Base-by-base conservation (phyloP, 345 rosid genomes). In the Clarkia xantiana region DNA sequence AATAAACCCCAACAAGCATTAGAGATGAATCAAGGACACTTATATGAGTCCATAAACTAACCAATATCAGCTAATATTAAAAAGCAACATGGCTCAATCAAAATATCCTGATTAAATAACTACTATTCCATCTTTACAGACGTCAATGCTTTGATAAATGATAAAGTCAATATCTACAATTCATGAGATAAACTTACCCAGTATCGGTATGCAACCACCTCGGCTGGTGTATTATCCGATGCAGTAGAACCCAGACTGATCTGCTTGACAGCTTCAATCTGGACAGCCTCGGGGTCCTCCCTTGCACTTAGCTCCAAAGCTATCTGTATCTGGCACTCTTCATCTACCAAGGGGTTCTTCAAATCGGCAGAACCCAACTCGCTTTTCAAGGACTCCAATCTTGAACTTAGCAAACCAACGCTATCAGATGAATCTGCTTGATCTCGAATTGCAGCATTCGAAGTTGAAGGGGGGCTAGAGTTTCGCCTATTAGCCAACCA, bases 281-380 rank as follows among this genome's bases (percentile, higher is more conserved):
- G 97, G 68, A 83, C 86, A 19, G 97, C 95, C 69, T 90, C 97
- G 50, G 97, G 97, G 69, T 90, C 97, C 78, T 90, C 97, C 63
- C 71, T 90, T 10, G 95, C 94, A 76, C 97, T 90, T 71, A 90
- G 61, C 71, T 90, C 94, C 63, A 90, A 54, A 66, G 97, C 97
- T 71, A 80, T 40, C 67, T 90, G 94, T 65, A 85, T 82, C 66
- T 90, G 97, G 73, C 71, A 85, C 66, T 85, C 95, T 67, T 90
- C 97, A 64, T 77, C 91, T 41, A 77, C 45, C 62, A 74, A 79
- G 57, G 94, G 83, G 76, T 86, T 86, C 67, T 74, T 80, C 0
- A 79, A 70, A 51, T 70, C 45, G 14, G 38, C 53, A 40, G 82
- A 77, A 64, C 65, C 86, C 10, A 80, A 76, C 68, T 74, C 88